Conservation (phyloP, 176 grass and related monocot genomes). For the Puya raimondii region DNA sequence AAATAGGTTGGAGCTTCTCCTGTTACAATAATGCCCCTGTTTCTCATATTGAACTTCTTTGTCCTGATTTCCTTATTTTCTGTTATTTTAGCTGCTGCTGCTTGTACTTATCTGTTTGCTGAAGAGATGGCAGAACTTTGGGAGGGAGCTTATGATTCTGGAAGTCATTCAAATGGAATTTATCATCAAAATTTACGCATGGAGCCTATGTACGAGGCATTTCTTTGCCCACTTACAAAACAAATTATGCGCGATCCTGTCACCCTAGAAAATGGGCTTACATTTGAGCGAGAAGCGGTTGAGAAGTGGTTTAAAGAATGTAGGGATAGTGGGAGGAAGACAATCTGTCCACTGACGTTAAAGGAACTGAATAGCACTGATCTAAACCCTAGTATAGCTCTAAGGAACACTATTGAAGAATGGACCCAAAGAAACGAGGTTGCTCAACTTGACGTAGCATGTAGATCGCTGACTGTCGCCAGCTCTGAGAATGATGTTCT, state of each 20-base stretch:
- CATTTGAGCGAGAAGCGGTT: conserved; percentile 78
- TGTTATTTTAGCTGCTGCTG: not conserved
- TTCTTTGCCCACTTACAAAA: conserved; percentile 77
- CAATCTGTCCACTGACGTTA: conserved; percentile 63
- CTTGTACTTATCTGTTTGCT: conserved; percentile 9
- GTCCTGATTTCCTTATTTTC: not conserved
- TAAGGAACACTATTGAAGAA: conserved; percentile 82
- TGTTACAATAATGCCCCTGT: not conserved
- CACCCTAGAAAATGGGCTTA: conserved; percentile 62
- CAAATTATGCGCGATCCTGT: conserved; percentile 90
- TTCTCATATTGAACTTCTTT: not conserved
- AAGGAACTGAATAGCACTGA: conserved; percentile 64
- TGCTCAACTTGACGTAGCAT: conserved; percentile 61
- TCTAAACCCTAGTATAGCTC: conserved; percentile 78
- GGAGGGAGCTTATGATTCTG: conserved; percentile 42
- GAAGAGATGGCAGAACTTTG: conserved; percentile 51
- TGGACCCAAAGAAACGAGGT: conserved; percentile 77
- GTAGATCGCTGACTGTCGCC: conserved; percentile 43
- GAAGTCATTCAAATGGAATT: conserved; percentile 34
- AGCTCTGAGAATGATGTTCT: conserved; percentile 60
- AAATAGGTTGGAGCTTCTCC: too few species aligned
- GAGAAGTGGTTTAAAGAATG: conserved; percentile 67
- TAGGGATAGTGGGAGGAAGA: conserved; percentile 36
- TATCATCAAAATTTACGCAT: conserved; percentile 37
- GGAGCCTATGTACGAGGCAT: conserved; percentile 84